These are phyloP conservation scores for Aspergillus fructus DNA, from an alignment of 2,329 filamentous ascomycete genomes.

Conservation along the genomic window DNA sequence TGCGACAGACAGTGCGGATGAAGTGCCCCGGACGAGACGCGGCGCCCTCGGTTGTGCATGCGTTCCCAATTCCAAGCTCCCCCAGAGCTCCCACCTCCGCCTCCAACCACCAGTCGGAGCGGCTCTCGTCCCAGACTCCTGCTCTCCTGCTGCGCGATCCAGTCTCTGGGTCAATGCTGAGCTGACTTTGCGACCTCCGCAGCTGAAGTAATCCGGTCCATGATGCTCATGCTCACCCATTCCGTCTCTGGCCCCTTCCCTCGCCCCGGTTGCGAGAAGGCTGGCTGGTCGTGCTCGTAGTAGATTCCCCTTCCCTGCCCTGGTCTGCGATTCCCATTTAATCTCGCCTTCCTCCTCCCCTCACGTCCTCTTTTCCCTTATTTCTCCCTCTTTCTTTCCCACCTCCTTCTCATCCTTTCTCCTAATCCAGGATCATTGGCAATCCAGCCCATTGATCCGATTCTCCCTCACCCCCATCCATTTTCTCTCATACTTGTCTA, in stretches of 20 bases:
- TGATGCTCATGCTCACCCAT: constrained; percentile 35
- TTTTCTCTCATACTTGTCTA: constrained; percentile 3
- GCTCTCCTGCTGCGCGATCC: constrained; percentile 11
- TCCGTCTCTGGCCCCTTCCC: constrained; percentile 40
- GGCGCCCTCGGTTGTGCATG: neutral
- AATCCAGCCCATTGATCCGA: neutral
- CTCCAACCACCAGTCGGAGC: constrained; percentile 7
- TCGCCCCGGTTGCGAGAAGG: constrained; percentile 31
- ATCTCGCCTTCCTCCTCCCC: constrained; percentile 28
- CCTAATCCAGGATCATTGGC: neutral
- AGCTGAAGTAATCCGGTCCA: constrained; percentile 52
- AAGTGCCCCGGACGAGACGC: neutral
- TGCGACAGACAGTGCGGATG: constrained; percentile 1
- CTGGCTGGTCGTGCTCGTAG: constrained; percentile 4
- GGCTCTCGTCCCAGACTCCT: constrained; percentile 4
- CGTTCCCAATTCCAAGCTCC: neutral
- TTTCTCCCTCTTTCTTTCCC: constrained; percentile 31
- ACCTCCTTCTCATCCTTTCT: constrained; percentile 42
- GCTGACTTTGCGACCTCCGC: constrained; percentile 37
- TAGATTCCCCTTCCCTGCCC: constrained; percentile 15
- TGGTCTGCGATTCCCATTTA: constrained; percentile 23
- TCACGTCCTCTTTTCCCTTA: constrained; percentile 43
- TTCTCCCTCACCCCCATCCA: neutral
- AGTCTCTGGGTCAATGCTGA: constrained; percentile 21
- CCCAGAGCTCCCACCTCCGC: constrained; percentile 1